Conservation (phyloP, 225 moss, liverwort and hornwort species). For the Ulota crispa region DNA sequence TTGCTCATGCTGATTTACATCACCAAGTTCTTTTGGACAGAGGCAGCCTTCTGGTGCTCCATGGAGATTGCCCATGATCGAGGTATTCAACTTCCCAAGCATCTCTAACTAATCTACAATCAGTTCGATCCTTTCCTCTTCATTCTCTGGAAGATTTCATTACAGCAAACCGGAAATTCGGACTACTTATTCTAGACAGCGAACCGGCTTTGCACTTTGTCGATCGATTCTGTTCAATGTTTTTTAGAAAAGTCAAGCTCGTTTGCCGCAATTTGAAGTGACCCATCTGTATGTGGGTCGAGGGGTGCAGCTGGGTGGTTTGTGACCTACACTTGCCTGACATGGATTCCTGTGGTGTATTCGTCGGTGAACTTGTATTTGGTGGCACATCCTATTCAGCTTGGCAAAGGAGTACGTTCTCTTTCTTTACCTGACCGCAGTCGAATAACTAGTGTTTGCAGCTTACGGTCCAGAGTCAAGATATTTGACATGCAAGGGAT, state of each 20-base stretch:
- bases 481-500: neutral
- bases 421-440: constrained; percentile 10
- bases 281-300: constrained; percentile 19
- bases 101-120: neutral
- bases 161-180: neutral
- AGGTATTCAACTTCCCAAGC: constrained; percentile 30
- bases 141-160: neutral
- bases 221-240: neutral
- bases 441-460: neutral
- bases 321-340: constrained; percentile 54
- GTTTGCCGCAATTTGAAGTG: constrained; percentile 8
- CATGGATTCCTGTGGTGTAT: constrained; percentile 71
- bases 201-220: constrained; percentile 1
- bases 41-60: constrained; percentile 66
- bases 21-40: constrained; percentile 77
- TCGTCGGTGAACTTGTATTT: constrained; percentile 68
- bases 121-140: neutral
- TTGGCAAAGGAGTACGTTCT: constrained; percentile 60
- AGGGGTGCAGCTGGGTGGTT: constrained; percentile 69
- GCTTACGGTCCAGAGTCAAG: neutral
- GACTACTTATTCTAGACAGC: neutral
- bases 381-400: constrained; percentile 68
- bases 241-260: neutral
- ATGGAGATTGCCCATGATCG: constrained; percentile 73
- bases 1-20: constrained; percentile 70